Conservation (phyloP, 2,329 filamentous ascomycete species). For the Diaporthe aspalathi region DNA sequence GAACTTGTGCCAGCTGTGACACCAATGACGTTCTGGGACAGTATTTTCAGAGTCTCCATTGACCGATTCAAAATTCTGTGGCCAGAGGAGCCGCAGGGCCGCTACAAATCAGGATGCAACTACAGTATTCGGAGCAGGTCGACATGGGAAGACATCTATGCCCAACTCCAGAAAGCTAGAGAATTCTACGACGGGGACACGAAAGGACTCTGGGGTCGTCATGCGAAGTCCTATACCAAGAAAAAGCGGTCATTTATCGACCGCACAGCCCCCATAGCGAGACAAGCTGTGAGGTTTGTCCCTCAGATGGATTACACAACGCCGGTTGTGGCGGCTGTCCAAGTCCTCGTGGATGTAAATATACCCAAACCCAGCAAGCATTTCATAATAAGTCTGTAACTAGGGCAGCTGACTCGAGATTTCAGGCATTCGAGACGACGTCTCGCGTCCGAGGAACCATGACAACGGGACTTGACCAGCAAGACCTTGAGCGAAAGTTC, state of each 20-base stretch:
- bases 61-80: background rate
- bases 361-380: fast-evolving
- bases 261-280: background rate
- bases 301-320: background rate
- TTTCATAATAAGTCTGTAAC: no score
- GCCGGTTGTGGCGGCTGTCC: background rate
- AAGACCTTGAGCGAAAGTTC: background rate
- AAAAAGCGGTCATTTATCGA: background rate
- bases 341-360: background rate
- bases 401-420: background rate
- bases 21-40: background rate
- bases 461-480: background rate
- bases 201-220: background rate
- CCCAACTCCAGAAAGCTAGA: background rate
- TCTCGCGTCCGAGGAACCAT: background rate
- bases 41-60: background rate
- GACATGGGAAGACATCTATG: slow-evolving; percentile 1
- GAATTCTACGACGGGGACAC: slow-evolving; percentile 4
- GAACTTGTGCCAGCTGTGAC: background rate
- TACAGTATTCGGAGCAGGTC: background rate
- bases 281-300: slow-evolving; percentile 1
- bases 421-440: background rate
- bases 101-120: background rate
- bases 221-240: background rate
- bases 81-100: background rate